Base-by-base conservation (phyloP, 306 rosid species). In the Lotus japonicus region DNA sequence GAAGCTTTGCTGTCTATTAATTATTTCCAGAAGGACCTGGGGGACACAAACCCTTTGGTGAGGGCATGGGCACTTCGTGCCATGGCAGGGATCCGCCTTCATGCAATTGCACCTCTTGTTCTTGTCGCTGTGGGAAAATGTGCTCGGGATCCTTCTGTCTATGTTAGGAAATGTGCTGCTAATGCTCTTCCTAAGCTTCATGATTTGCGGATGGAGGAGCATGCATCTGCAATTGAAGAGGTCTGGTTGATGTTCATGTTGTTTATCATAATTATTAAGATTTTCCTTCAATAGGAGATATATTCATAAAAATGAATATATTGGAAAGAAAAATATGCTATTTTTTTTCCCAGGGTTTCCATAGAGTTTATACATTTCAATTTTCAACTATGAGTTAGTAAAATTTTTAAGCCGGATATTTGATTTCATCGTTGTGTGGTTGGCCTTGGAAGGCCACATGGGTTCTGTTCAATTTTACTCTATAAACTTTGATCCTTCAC, bases 1-100 rank as follows among this genome's bases (percentile, higher is more conserved):
- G 99, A 95, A 81, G 99, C 88, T 1, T 84, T 94, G 89, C 79
- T 94, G 39, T 94, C 99, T 2, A 94, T 94, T 64, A 94, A 95
- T 84, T 95, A 74, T 67, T 95, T 95, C 77, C 99, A 95, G 67
- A 95, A 84, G 84, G 99, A 95, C 72, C 70, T 95, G 42, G 95
- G 88, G 71, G 97, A 95, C 79, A 76, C 87, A 8, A 95, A 85
- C 46, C 91, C 99, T 0, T 79, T 90, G 62, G 97, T 95, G 65
- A 88, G 99, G 82, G 99, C 96, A 2, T 95, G 97, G 95, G 99
- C 99, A 17, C 80, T 90, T 60, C 92, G 97, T 46, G 85, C 99
- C 48, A 87, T 95, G 97, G 97, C 99, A 0, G 99, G 99, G 58
- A 95, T 95, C 19, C 87, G 97, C 64, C 89, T 95, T 9, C 96